Percentiles rank a stretch among this genome's conserved stretches.
Conservation (phyloP, 2,329 filamentous ascomycete species). For the Colletotrichum cuscutae region DNA sequence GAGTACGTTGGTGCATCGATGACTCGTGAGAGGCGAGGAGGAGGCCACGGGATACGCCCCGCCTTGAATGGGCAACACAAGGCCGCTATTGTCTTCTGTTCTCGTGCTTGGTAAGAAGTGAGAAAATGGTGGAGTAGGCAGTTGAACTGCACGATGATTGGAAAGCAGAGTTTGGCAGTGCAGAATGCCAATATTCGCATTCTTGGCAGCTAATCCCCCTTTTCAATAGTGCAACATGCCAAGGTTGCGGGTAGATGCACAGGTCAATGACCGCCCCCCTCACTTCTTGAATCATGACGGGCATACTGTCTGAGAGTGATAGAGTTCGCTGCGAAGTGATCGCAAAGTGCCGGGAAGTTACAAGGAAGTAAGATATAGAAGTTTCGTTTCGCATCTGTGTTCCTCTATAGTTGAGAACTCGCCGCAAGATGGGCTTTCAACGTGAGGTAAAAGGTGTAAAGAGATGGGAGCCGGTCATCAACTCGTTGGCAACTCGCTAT, state of each 20-base stretch:
- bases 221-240: conserved; percentile 28
- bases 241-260: conserved; percentile 19
- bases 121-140: not conserved
- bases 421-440: not conserved
- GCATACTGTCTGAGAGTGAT: not conserved
- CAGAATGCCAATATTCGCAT: conserved; percentile 22
- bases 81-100: not conserved
- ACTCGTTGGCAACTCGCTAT: not conserved
- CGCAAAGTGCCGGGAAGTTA: not conserved
- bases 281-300: not conserved
- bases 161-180: conserved; percentile 13
- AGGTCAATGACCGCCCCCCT: not conserved
- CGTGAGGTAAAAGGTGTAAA: not conserved
- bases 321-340: not conserved
- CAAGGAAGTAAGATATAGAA: not conserved
- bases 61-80: not conserved
- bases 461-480: not conserved
- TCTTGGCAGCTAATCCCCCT: conserved; percentile 26
- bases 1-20: not conserved
- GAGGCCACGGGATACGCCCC: not conserved
- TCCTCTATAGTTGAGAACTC: not conserved
- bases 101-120: not conserved
- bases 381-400: not conserved
- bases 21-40: not conserved
- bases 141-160: conserved; percentile 7